Conservation (phyloP, 345 rosid genomes). For the Rhodomyrtus tomentosa region DNA sequence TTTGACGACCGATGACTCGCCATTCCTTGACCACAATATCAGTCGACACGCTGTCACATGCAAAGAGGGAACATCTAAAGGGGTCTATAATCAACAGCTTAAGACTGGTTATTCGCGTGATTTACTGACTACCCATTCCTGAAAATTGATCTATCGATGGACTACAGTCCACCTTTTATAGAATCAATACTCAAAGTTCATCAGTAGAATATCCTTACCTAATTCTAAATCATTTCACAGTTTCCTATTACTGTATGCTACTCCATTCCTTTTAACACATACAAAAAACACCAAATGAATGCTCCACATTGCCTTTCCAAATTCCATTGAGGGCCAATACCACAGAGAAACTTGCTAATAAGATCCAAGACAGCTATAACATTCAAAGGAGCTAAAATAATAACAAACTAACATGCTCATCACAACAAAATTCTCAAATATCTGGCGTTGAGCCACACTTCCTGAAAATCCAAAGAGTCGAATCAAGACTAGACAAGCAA, state of each 20-base stretch:
- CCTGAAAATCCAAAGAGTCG: not conserved
- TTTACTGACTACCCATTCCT: not conserved
- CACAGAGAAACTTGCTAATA: not conserved
- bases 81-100: not conserved
- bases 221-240: not conserved
- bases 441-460: not conserved
- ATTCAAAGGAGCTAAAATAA: not conserved
- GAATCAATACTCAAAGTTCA: not conserved
- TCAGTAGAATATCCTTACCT: not conserved
- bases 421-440: not conserved
- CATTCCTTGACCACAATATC: not conserved
- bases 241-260: not conserved
- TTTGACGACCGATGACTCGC: not conserved
- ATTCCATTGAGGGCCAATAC: not conserved
- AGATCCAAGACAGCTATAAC: not conserved
- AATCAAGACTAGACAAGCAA: not conserved
- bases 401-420: not conserved
- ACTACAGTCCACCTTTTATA: not conserved
- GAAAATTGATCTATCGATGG: not conserved
- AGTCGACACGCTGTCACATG: not conserved
- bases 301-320: not conserved
- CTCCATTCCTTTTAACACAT: not conserved
- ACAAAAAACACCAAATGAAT: not conserved
- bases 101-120: not conserved
- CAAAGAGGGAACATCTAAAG: not conserved